Evolutionary conservation across 148 eudicot species (phyloP).

Genomic region (Camellia sinensis): DNA sequence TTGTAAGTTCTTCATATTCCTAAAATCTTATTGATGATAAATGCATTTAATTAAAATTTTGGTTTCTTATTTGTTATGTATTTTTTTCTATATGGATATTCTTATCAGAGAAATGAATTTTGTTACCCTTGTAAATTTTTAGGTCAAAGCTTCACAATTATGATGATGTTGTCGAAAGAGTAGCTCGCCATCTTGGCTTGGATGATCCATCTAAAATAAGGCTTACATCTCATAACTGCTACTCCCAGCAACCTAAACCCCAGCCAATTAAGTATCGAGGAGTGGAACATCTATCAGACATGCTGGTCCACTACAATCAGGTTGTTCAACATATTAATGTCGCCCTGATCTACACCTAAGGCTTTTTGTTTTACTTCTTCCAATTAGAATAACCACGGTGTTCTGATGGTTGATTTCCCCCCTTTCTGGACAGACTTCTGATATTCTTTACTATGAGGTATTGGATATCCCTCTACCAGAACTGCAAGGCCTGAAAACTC

Average conservation of each 20-base stretch:
- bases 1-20: conserved; percentile 55
- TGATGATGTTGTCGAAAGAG: conserved; percentile 88
- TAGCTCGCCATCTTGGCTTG: conserved; percentile 66
- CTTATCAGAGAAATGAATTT: not conserved
- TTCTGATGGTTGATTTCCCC: not conserved
- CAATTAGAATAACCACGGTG: not conserved
- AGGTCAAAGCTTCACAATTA: conserved; percentile 81
- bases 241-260: conserved; percentile 98
- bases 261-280: conserved; percentile 78
- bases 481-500: conserved; percentile 77
- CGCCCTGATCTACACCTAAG: not conserved
- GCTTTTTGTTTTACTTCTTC: not conserved
- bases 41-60: not conserved
- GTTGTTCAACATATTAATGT: conserved; percentile 27
- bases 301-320: conserved; percentile 94
- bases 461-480: conserved; percentile 94
- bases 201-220: conserved; percentile 92
- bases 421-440: conserved; percentile 53
- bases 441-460: conserved; percentile 91
- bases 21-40: not conserved
- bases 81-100: not conserved
- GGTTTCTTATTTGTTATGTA: not conserved
- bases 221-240: conserved; percentile 90
- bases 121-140: conserved; percentile 10
- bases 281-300: conserved; percentile 74